phyloP scores from a whole-genome alignment of 257 asterid species.

The Solanum tarijense region DNA sequence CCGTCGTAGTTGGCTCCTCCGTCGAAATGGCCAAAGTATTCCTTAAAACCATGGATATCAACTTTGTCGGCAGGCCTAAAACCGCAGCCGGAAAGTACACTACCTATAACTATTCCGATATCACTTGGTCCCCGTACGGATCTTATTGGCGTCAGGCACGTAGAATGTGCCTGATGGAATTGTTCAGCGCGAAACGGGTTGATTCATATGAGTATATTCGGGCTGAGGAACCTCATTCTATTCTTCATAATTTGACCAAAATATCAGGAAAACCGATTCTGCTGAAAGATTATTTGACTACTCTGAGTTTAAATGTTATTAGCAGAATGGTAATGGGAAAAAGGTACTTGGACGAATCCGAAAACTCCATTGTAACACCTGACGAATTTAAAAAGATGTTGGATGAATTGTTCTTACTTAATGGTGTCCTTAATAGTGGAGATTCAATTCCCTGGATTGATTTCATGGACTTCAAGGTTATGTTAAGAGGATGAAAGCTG shows the following conservation, averaged over 20 bases:
- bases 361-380: constrained; percentile 10
- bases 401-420: constrained; percentile 27
- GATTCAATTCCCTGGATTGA: constrained; percentile 32
- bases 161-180: constrained; percentile 23
- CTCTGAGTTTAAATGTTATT: constrained; percentile 31
- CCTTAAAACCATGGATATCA: constrained; percentile 35
- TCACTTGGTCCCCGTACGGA: constrained; percentile 43
- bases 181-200: constrained; percentile 26
- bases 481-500: constrained; percentile 28
- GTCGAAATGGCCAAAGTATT: constrained; percentile 31
- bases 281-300: constrained; percentile 30
- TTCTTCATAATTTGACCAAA: constrained; percentile 5
- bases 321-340: constrained; percentile 38
- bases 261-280: constrained; percentile 7
- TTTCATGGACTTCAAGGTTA: constrained; percentile 40
- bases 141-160: constrained; percentile 45
- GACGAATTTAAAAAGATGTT: constrained; percentile 33
- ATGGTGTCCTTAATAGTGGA: constrained; percentile 32
- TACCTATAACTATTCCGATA: constrained; percentile 31
- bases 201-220: constrained; percentile 31
- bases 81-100: constrained; percentile 39
- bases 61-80: constrained; percentile 26
- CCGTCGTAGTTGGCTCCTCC: constrained; percentile 33
- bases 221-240: constrained; percentile 15
- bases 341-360: constrained; percentile 18